Evolutionary conservation across 176 grass and related monocot species (phyloP).

Genomic region (Urochloa ruziziensis): DNA sequence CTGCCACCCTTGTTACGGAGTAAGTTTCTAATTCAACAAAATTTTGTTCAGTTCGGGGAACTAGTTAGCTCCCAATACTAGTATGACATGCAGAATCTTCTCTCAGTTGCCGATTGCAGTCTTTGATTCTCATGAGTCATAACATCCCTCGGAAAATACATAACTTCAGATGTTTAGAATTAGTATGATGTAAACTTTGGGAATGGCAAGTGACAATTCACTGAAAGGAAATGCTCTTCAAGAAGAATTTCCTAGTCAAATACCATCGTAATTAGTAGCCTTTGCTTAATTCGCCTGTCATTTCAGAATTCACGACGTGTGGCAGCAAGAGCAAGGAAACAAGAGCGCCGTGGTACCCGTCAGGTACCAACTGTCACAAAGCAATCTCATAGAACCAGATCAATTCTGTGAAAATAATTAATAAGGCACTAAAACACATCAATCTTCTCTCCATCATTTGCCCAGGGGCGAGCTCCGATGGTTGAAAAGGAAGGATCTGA

Average conservation of each 20-base stretch:
- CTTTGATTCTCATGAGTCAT: background rate
- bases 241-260: too few species aligned
- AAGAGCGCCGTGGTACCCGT: background rate
- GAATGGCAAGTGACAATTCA: background rate
- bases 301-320: constrained; percentile 17
- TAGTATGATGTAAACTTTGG: background rate
- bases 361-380: background rate
- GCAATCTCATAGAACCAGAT: background rate
- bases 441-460: background rate
- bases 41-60: too few species aligned
- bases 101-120: background rate
- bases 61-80: too few species aligned
- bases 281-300: background rate
- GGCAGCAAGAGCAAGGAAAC: background rate
- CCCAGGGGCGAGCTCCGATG: constrained; percentile 14
- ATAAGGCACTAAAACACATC: too few species aligned
- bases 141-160: background rate
- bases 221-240: background rate
- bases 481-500: constrained; percentile 37
- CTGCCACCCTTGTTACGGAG: background rate
- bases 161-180: background rate
- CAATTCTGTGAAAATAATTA: background rate
- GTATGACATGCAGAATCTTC: background rate
- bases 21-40: background rate
- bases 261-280: too few species aligned